phyloP scores from a whole-genome alignment of 768 basidiomycete genomes.

The Podaxis sp. region DNA sequence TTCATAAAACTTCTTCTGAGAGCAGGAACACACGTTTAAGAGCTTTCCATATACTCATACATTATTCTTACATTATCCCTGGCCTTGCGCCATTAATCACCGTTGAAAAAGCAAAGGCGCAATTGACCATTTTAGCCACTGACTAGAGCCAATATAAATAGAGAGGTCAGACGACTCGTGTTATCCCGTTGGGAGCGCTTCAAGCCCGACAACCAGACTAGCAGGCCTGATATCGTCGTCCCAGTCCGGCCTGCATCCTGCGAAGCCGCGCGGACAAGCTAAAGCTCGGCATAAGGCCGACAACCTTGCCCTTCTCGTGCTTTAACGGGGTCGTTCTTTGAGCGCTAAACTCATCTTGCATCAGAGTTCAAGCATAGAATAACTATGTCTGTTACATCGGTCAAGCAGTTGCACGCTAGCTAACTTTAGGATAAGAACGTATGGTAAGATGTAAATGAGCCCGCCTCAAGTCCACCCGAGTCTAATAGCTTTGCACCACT shows the following conservation, averaged over 20 bases:
- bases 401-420: not conserved
- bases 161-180: not conserved
- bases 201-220: not conserved
- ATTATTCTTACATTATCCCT: not conserved
- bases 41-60: not conserved
- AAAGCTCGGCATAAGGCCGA: not conserved
- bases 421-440: not conserved
- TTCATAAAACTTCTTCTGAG: not conserved
- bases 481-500: not conserved
- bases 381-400: not conserved
- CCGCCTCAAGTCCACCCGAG: not conserved
- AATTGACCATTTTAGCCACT: not conserved
- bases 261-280: not conserved
- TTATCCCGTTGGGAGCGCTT: not conserved
- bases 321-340: not conserved
- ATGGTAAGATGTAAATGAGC: not conserved
- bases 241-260: not conserved
- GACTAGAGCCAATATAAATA: not conserved
- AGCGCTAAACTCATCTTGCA: not conserved
- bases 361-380: not conserved
- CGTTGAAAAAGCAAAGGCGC: not conserved
- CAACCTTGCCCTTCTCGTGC: not conserved
- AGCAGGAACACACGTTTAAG: not conserved
- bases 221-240: not conserved
- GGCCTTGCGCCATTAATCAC: constrained; percentile 3